These are phyloP conservation scores for Eutrema salsugineum DNA, from an alignment of 441 rosid genomes.

Conservation along the genomic window DNA sequence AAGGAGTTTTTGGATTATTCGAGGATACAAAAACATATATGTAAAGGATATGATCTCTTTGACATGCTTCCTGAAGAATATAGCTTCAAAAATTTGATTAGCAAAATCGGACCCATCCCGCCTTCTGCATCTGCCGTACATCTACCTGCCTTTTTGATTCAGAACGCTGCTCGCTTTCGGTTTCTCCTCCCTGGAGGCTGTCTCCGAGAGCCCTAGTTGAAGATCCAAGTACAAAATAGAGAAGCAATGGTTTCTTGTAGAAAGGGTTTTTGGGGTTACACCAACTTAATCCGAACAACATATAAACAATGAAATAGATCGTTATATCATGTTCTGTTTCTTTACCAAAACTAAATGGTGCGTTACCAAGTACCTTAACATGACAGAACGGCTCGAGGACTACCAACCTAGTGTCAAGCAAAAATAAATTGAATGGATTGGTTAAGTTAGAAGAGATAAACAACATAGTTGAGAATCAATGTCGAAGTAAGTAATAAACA, in stretches of 20 bases:
- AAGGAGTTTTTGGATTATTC: conserved; percentile 41
- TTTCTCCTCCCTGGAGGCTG: conserved; percentile 92
- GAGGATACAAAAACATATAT: conserved; percentile 64
- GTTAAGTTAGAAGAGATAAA: too few species aligned
- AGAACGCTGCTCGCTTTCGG: conserved; percentile 64
- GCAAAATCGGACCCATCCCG: conserved; percentile 71
- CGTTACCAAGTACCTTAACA: too few species aligned
- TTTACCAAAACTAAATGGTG: too few species aligned
- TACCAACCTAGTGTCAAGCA: too few species aligned
- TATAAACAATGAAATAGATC: neutral
- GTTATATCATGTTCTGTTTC: too few species aligned
- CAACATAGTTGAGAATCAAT: too few species aligned
- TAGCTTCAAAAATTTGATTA: conserved; percentile 65
- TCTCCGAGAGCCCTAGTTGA: conserved; percentile 33
- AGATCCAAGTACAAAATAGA: neutral
- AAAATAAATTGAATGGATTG: too few species aligned
- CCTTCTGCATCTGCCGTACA: conserved; percentile 79
- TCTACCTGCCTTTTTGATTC: conserved; percentile 73
- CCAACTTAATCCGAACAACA: neutral
- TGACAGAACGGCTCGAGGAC: too few species aligned
- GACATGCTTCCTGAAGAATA: conserved; percentile 92
- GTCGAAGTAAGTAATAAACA: too few species aligned
- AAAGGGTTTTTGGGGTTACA: neutral
- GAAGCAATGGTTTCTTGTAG: neutral
- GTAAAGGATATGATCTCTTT: conserved; percentile 67